phyloP scores from a whole-genome alignment of 352 stramenopile genomes.

The Phytophthora brassicae region DNA sequence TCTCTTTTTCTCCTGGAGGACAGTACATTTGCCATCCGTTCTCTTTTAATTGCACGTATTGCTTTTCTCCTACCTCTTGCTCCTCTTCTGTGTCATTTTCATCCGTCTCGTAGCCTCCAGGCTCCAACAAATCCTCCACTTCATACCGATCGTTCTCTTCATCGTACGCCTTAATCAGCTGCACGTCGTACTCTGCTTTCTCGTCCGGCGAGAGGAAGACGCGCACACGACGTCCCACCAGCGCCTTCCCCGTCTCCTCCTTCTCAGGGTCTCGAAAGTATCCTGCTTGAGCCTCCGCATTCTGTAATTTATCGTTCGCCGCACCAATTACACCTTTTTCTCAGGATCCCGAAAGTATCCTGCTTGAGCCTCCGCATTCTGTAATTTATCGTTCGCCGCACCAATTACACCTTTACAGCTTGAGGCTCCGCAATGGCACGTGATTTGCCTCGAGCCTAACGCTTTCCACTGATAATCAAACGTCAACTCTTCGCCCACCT shows the following conservation, averaged over 20 bases:
- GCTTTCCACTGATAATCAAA: conserved; percentile 97
- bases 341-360: conserved; percentile 73
- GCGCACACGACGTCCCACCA: conserved; percentile 64
- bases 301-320: conserved; percentile 42
- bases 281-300: conserved; percentile 38
- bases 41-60: conserved; percentile 40
- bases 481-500: conserved; percentile 88
- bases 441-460: conserved; percentile 79
- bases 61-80: conserved; percentile 29
- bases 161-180: conserved; percentile 52
- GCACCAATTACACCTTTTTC: conserved; percentile 49
- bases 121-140: conserved; percentile 43
- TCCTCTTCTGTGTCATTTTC: conserved; percentile 46
- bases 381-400: conserved; percentile 39
- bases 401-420: conserved; percentile 85
- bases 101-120: conserved; percentile 33
- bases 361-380: conserved; percentile 36
- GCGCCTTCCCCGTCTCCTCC: conserved; percentile 41
- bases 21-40: conserved; percentile 78
- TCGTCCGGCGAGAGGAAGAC: conserved; percentile 65
- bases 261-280: conserved; percentile 70
- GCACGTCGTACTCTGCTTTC: conserved; percentile 57
- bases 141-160: conserved; percentile 50
- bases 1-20: conserved; percentile 54
- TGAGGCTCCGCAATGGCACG: conserved; percentile 63